A percentile compares a stretch with the other conserved stretches of the same genome.
phyloP scores from a whole-genome alignment of 176 grass and related monocot species.

The Puccinellia tenuiflora region DNA sequence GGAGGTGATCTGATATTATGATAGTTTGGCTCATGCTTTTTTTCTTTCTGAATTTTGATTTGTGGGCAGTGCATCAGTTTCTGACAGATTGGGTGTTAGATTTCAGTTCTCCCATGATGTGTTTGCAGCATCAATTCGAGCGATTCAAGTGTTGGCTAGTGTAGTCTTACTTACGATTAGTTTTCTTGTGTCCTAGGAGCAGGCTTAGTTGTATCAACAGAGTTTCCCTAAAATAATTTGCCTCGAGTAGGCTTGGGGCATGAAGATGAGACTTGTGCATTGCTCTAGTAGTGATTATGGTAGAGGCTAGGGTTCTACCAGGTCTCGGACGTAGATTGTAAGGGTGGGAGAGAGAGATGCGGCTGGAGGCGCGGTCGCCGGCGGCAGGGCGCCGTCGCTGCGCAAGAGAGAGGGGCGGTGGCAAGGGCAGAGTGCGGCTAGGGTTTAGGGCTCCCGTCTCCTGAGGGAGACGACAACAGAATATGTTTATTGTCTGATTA shows the following conservation, averaged over 20 bases:
- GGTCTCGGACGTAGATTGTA: too few relatives aligned
- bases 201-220: too few relatives aligned
- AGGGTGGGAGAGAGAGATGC: too few relatives aligned
- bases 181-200: background rate
- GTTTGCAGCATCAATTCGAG: background rate
- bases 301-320: too few relatives aligned
- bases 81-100: background rate
- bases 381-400: too few relatives aligned
- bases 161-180: background rate
- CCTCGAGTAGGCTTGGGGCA: background rate
- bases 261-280: background rate
- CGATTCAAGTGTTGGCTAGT: background rate
- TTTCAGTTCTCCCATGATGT: background rate
- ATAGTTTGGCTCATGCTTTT: background rate
- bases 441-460: too few relatives aligned
- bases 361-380: too few relatives aligned
- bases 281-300: background rate
- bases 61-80: background rate
- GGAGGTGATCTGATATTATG: background rate
- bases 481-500: too few relatives aligned
- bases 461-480: too few relatives aligned
- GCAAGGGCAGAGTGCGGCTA: too few relatives aligned
- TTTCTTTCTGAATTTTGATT: background rate
- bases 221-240: background rate
- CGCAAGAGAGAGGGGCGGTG: too few relatives aligned